Base-by-base conservation (phyloP, 2,329 filamentous ascomycete species). In the Colletotrichum abscissum region DNA sequence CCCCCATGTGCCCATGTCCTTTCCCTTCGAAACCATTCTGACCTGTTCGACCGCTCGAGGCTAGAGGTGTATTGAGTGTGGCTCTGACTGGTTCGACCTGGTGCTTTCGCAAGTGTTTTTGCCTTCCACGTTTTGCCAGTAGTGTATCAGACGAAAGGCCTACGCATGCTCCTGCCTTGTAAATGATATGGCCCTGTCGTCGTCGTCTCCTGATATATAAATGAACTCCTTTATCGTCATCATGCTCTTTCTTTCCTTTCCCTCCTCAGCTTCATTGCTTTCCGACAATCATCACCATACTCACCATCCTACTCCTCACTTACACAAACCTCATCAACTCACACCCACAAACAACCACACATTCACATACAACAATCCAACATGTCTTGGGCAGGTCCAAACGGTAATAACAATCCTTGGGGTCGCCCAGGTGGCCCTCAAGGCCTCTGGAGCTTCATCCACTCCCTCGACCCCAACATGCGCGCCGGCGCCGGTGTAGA, bases 401-500 rank as follows among this genome's bases (percentile, higher is more conserved):
- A 70, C 65, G 58, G 67, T 42, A 69, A 74, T 22, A 73, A 65
- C 49, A 69, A 64, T 35, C 72, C 69, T 16, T 73, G 69, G 9
- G 24, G 49, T 52, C 72, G 58, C 19, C 52, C 72, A 16, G 57
- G 42, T 33, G 72, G 67, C 14, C 28, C 68, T 33, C 62, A 74
- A 30, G 33, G 46, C 52, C 67, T 74, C 68, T 74, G 68, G 68
- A 74, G 85, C 67, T 85, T 83, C 68, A 60, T 84, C 75, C 80
- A 80, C 72, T 78, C 79, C 26, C 74, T 82, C 38, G 79, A 82
- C 72, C 79, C 81, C 26, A 78, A 76, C 55, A 76, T 69, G 55
- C 62, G 56, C 52, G 76, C 79, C 46, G 82, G 84, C 55, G 78
- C 78, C 22, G 83, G 84, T 59, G 81, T 84, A 67, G 84, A 86